Percentiles rank a stretch among this genome's conserved stretches.
These are phyloP conservation scores for Rhododendron henanense DNA, from an alignment of 148 eudicot genomes.

Conservation along the genomic window DNA sequence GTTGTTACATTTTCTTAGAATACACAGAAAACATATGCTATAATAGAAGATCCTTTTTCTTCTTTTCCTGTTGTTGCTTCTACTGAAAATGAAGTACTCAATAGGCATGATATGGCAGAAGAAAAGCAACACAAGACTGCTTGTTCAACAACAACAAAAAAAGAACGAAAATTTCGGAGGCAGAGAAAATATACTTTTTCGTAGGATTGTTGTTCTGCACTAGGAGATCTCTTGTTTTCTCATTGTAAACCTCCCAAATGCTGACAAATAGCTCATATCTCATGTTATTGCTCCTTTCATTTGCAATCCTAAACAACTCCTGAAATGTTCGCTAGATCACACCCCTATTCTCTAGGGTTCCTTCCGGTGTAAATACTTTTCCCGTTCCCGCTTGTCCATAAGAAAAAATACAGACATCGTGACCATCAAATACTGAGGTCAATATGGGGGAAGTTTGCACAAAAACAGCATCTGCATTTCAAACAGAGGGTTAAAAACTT, in stretches of 20 bases:
- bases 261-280: constrained; percentile 78
- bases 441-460: constrained; percentile 60
- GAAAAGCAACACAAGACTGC: not conserved
- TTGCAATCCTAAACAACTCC: constrained; percentile 62
- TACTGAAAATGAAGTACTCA: not conserved
- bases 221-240: constrained; percentile 81
- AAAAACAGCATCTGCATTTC: constrained; percentile 65
- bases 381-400: constrained; percentile 98
- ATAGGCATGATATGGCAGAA: not conserved
- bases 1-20: too few relatives aligned
- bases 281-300: constrained; percentile 45
- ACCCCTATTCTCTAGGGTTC: constrained; percentile 75
- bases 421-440: constrained; percentile 80
- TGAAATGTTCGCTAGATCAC: constrained; percentile 80
- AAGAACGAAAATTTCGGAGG: not conserved
- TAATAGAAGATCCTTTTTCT: not conserved
- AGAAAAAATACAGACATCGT: constrained; percentile 91
- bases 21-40: too few relatives aligned
- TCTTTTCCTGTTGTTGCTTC: not conserved
- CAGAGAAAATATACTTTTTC: constrained; percentile 50
- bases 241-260: constrained; percentile 98
- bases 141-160: not conserved
- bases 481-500: not conserved
- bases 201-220: constrained; percentile 54
- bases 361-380: constrained; percentile 93